Percentiles rank a stretch among this genome's conserved stretches.
phyloP scores from a whole-genome alignment of 305 asterid genomes.

The Rubia balearica region DNA sequence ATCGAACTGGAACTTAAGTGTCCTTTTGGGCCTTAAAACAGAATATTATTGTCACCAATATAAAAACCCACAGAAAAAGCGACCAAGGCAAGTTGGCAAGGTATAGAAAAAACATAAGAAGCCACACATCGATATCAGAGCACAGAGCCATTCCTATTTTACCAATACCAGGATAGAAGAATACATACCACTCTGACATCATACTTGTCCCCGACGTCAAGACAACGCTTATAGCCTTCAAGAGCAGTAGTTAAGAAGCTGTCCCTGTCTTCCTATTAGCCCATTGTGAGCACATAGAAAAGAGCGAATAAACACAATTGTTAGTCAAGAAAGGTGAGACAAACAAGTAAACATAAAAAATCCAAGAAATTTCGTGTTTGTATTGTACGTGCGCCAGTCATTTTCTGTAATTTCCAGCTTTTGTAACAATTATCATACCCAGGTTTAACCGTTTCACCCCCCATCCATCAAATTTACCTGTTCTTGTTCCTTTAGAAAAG shows the following conservation, averaged over 20 bases:
- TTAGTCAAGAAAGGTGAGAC: neutral
- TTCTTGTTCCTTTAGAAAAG: neutral
- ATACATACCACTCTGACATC: slow-evolving; percentile 85
- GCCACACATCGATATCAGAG: neutral
- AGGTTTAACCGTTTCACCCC: neutral
- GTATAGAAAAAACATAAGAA: neutral
- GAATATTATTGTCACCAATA: neutral
- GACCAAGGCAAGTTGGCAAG: neutral
- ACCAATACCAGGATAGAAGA: slow-evolving; percentile 9
- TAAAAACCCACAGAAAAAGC: neutral
- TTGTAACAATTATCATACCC: neutral
- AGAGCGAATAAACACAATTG: neutral
- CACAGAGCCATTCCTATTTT: neutral
- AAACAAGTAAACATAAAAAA: neutral
- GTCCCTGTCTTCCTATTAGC: slow-evolving; percentile 82
- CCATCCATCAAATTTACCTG: too few species aligned
- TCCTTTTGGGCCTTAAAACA: neutral
- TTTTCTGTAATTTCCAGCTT: too few species aligned
- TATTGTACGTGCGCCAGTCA: neutral
- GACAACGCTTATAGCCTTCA: slow-evolving; percentile 75
- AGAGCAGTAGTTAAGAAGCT: slow-evolving; percentile 69
- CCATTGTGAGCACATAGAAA: slow-evolving; percentile 20
- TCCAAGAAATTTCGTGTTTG: neutral
- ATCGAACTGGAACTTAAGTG: neutral
- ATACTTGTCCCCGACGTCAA: slow-evolving; percentile 90